These are phyloP conservation scores for Veloboletus limbatus DNA, from an alignment of 1,284 basidiomycete genomes.

Conservation along the genomic window DNA sequence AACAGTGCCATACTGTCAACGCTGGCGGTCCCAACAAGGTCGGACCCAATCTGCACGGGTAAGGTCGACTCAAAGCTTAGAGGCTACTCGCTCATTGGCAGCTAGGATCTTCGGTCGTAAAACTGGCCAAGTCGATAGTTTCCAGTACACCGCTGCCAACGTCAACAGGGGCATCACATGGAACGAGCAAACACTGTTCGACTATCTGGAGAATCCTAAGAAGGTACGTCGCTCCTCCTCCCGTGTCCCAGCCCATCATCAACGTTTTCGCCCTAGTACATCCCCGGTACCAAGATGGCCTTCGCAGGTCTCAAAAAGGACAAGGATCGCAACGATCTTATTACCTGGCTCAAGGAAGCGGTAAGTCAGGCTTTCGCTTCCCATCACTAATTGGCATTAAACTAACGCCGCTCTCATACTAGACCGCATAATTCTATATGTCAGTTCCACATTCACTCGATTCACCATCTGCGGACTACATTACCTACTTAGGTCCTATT, in stretches of 20 bases:
- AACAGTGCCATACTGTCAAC: slow-evolving; percentile 94
- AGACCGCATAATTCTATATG: slow-evolving; percentile 29
- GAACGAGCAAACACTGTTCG: slow-evolving; percentile 85
- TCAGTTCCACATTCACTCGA: slow-evolving; percentile 8
- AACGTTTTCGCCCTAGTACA: slow-evolving; percentile 57
- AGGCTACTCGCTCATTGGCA: background rate
- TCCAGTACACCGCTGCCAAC: slow-evolving; percentile 95
- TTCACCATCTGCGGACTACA: slow-evolving; percentile 17
- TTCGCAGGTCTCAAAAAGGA: slow-evolving; percentile 98
- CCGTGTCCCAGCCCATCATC: background rate
- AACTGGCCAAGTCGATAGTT: slow-evolving; percentile 85
- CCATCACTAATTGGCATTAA: background rate
- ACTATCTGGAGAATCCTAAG: slow-evolving; percentile 96
- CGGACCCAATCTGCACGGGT: slow-evolving; percentile 95
- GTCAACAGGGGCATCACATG: slow-evolving; percentile 93
- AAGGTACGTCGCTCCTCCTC: slow-evolving; percentile 53
- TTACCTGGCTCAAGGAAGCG: slow-evolving; percentile 72
- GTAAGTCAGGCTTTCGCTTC: slow-evolving; percentile 39
- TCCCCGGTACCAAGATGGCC: slow-evolving; percentile 97
- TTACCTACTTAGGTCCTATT: slow-evolving; percentile 31
- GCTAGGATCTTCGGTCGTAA: slow-evolving; percentile 79
- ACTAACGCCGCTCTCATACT: background rate
- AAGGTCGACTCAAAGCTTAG: slow-evolving; percentile 23
- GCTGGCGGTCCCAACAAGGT: slow-evolving; percentile 86
- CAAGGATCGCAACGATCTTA: slow-evolving; percentile 90